Evolutionary conservation across 345 rosid genomes (phyloP), one percentile per base, ranked within the genome.

Genomic region (Hypericum androsaemum): DNA sequence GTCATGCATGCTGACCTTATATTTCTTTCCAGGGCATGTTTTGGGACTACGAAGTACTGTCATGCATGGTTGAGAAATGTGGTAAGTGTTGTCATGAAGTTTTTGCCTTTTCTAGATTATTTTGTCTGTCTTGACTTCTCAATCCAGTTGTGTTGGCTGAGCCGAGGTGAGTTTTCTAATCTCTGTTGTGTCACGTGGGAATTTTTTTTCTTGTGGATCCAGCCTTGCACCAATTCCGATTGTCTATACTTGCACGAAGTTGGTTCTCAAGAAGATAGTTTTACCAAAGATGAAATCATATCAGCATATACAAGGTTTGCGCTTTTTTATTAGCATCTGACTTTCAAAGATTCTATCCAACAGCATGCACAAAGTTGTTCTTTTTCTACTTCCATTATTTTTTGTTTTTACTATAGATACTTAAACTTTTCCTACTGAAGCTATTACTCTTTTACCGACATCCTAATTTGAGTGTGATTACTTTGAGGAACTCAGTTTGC

Each of bases 51-150:
- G 41, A 87, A 90, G 59, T 90, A 89, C 66, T 90, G 98, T 62
- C 98, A 87, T 76, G 96, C 98, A 53, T 90, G 98, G 98, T 67
- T 90, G 57, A 77, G 96, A 74, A 90, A 82, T 64, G 82, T 68
- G 92, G 97, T 89, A 76, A 58, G 78, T 10, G 37, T 9, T 37
- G 13, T 13, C 11, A 40, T 41, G 37, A 0, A 8, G 39, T 3
- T 12, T 35, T 16, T 22, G 1, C 32, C 32, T 22, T 22, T 22
- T 22, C 32, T 22, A 22, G 32, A 22, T 22, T 22, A 22, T 22
- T 22, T 22, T 22, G 32, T 22, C 32, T 22, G 1, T 22, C 28
- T 46, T 46, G 28, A 12, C 22, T 22, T 22, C 32, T 22, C 32
- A 22, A 22, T 22, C 32, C 32, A 22, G 32, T 22, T 22, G 32